Percentiles rank a stretch among this genome's conserved stretches.
Evolutionary conservation across 805 yeast species (phyloP).

Genomic region (Yamadazyma paraphyllophila): DNA sequence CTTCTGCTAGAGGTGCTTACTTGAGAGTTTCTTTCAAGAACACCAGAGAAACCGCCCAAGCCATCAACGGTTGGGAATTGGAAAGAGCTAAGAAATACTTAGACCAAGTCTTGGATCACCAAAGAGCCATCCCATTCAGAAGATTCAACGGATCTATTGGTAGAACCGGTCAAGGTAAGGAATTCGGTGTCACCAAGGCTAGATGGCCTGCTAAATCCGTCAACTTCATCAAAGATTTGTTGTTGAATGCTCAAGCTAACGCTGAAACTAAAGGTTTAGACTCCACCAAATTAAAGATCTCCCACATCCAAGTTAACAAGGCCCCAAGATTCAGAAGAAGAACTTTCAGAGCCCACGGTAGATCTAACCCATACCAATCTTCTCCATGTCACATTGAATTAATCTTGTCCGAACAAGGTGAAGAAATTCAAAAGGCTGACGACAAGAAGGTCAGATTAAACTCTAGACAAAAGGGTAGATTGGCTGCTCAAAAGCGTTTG

Average conservation of each 20-base stretch:
- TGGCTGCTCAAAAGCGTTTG: slow-evolving; percentile 83
- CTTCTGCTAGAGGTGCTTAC: slow-evolving; percentile 99
- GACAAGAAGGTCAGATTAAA: slow-evolving; percentile 65
- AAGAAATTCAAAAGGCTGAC: slow-evolving; percentile 85
- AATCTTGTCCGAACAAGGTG: slow-evolving; percentile 92
- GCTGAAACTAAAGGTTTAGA: slow-evolving; percentile 99
- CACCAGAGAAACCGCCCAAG: slow-evolving; percentile 99
- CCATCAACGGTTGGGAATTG: slow-evolving; percentile 97
- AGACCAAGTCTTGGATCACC: slow-evolving; percentile 93
- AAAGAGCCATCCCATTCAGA: slow-evolving; percentile 99
- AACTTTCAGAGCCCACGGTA: slow-evolving; percentile 99
- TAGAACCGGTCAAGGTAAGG: slow-evolving; percentile 99
- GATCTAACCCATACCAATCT: slow-evolving; percentile 99
- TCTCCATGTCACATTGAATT: slow-evolving; percentile 99
- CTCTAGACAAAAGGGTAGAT: slow-evolving; percentile 91
- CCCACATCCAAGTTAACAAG: slow-evolving; percentile 99
- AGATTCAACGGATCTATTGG: slow-evolving; percentile 95
- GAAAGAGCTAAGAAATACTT: slow-evolving; percentile 94
- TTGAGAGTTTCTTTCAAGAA: slow-evolving; percentile 99
- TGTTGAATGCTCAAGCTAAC: slow-evolving; percentile 97
- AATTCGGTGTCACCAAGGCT: slow-evolving; percentile 99
- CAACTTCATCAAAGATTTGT: slow-evolving; percentile 89
- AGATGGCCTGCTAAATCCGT: slow-evolving; percentile 99
- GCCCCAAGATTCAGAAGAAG: slow-evolving; percentile 99
- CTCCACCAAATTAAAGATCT: slow-evolving; percentile 85